Evolutionary conservation across 2,329 filamentous ascomycete species (phyloP).

Genomic region (Fusarium scirpi): DNA sequence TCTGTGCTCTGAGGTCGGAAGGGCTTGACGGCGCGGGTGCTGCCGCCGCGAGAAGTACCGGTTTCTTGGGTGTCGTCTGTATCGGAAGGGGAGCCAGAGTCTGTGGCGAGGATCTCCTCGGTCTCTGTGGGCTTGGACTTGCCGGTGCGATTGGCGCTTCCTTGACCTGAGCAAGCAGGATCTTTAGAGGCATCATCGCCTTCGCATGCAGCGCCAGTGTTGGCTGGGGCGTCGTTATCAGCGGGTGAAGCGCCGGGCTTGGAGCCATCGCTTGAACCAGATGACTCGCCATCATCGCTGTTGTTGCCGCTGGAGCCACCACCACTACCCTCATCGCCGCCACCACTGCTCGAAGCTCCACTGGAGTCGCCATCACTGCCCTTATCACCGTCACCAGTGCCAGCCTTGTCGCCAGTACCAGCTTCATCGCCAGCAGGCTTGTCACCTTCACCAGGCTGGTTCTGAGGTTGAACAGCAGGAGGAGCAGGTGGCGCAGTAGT

Average conservation of each 20-base stretch:
- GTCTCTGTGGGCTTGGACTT: not conserved
- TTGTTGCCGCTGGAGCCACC: not conserved
- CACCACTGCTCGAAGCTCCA: not conserved
- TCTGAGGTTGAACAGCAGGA: not conserved
- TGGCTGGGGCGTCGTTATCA: not conserved
- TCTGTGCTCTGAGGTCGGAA: conserved; percentile 22
- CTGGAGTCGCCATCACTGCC: not conserved
- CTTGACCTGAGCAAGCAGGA: not conserved
- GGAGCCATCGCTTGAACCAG: not conserved
- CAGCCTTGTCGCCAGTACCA: too few relatives aligned
- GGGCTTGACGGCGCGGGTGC: conserved; percentile 28
- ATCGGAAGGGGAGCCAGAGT: conserved; percentile 16
- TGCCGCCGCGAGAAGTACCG: not conserved
- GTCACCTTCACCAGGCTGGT: not conserved
- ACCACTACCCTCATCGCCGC: not conserved
- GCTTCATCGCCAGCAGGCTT: not conserved
- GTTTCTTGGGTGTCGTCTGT: not conserved
- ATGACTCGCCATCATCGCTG: not conserved
- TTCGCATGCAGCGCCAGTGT: not conserved
- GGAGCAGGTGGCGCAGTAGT: conserved; percentile 33
- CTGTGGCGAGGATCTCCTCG: conserved; percentile 26
- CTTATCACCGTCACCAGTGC: not conserved
- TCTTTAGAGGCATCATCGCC: not conserved
- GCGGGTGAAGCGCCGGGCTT: conserved; percentile 11
- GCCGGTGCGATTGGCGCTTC: not conserved